Conservation (phyloP, 2,329 filamentous ascomycete genomes). For the Venturia pyrina region DNA sequence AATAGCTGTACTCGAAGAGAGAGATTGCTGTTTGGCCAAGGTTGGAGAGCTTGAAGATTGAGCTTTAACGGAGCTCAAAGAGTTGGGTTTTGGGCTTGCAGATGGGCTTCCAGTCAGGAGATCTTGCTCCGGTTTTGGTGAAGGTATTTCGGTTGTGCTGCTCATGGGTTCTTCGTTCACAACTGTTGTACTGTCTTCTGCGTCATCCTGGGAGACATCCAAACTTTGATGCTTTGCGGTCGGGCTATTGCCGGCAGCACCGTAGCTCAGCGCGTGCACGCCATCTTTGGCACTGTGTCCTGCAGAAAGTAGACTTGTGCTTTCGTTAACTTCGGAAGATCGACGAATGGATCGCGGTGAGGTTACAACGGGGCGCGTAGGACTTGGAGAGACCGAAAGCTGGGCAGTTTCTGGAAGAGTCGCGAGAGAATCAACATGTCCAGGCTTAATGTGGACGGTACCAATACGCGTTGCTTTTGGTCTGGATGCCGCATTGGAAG, state of each 20-base stretch:
- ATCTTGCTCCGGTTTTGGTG: constrained; percentile 2
- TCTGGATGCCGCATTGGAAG: constrained; percentile 51
- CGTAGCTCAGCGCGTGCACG: constrained; percentile 48
- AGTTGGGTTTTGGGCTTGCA: not conserved
- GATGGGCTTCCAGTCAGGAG: not conserved
- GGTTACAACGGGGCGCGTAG: not conserved
- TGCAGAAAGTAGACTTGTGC: constrained; percentile 40
- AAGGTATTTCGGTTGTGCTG: not conserved
- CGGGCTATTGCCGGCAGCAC: constrained; percentile 24
- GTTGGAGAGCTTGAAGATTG: not conserved
- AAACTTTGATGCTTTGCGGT: not conserved
- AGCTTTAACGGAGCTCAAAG: not conserved
- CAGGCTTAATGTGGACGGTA: constrained; percentile 57
- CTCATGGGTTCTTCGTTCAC: not conserved
- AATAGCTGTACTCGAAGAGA: not conserved
- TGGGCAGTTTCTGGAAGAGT: constrained; percentile 8
- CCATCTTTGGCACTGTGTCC: constrained; percentile 54
- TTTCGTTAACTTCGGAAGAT: not conserved
- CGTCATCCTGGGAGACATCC: not conserved
- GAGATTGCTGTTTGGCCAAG: not conserved
- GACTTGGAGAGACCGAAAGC: not conserved
- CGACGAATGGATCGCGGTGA: not conserved
- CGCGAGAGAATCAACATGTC: constrained; percentile 19
- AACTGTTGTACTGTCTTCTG: not conserved
- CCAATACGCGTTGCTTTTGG: constrained; percentile 52